phyloP scores from a whole-genome alignment of 495 filamentous ascomycete species.

The Rhizodiscina lignyota region DNA sequence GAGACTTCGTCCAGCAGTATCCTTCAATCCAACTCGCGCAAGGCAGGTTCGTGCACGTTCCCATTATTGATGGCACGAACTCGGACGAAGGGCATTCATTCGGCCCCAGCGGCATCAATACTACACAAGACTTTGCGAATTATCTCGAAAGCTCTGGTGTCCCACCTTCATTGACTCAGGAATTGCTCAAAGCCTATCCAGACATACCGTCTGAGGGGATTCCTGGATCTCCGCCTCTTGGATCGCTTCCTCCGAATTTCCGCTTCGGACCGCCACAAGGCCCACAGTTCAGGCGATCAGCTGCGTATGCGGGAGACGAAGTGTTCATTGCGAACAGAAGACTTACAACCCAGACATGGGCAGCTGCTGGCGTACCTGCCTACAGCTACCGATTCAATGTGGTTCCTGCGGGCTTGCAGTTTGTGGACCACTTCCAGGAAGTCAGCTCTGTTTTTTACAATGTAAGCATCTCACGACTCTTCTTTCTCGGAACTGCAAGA shows the following conservation, averaged over 20 bases:
- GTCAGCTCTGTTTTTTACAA: neutral
- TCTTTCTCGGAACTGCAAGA: no score
- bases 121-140: constrained; percentile 21
- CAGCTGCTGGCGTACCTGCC: constrained; percentile 25
- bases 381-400: constrained; percentile 42
- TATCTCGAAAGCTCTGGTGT: constrained; percentile 14
- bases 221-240: constrained; percentile 4
- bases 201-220: neutral
- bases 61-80: constrained; percentile 41
- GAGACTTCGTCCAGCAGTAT: constrained; percentile 26
- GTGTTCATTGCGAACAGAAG: constrained; percentile 40
- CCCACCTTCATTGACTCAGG: constrained; percentile 7
- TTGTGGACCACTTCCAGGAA: neutral
- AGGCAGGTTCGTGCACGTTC: constrained; percentile 36
- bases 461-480: no score
- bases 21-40: constrained; percentile 18
- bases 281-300: constrained; percentile 33
- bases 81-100: constrained; percentile 49
- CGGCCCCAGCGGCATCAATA: constrained; percentile 28
- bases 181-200: neutral
- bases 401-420: neutral
- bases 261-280: constrained; percentile 19
- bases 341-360: constrained; percentile 35
- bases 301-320: constrained; percentile 36
- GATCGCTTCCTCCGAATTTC: constrained; percentile 11